Evolutionary conservation across 805 yeast genomes (phyloP).

Genomic region (Pichia insulana): DNA sequence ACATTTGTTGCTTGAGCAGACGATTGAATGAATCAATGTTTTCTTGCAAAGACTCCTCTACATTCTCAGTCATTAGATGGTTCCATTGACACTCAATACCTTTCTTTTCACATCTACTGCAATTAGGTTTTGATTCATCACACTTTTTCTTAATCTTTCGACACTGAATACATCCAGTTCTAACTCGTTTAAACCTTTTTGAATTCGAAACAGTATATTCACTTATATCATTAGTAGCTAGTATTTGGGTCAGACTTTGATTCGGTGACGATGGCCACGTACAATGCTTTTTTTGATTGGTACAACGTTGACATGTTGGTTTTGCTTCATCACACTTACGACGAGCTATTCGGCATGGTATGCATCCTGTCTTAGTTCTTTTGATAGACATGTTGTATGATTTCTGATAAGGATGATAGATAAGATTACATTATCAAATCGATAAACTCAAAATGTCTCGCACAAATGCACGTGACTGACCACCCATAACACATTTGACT

Average conservation of each 20-base stretch:
- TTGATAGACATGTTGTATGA: too few species aligned
- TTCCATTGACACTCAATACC: too few species aligned
- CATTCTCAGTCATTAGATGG: neutral
- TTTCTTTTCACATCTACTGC: constrained; percentile 4
- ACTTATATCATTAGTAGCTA: neutral
- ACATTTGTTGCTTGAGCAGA: too few species aligned
- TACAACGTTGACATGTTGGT: constrained; percentile 6
- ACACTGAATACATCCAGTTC: constrained; percentile 8
- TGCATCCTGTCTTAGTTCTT: constrained; percentile 12
- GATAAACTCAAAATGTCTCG: too few species aligned
- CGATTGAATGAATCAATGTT: too few species aligned
- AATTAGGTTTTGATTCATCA: constrained; percentile 6
- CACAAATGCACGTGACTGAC: too few species aligned
- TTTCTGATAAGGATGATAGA: too few species aligned
- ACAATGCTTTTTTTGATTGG: constrained; percentile 15
- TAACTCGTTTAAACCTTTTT: constrained; percentile 1
- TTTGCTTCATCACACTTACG: constrained; percentile 7
- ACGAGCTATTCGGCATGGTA: constrained; percentile 3
- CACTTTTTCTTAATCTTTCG: constrained; percentile 7
- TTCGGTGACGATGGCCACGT: constrained; percentile 4
- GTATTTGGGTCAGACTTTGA: neutral
- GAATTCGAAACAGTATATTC: neutral
- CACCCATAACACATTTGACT: too few species aligned
- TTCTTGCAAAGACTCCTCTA: neutral
- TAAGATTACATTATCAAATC: too few species aligned